These are phyloP conservation scores for Diplotaxis tenuifolia DNA, from an alignment of 345 rosid species.

Conservation along the genomic window DNA sequence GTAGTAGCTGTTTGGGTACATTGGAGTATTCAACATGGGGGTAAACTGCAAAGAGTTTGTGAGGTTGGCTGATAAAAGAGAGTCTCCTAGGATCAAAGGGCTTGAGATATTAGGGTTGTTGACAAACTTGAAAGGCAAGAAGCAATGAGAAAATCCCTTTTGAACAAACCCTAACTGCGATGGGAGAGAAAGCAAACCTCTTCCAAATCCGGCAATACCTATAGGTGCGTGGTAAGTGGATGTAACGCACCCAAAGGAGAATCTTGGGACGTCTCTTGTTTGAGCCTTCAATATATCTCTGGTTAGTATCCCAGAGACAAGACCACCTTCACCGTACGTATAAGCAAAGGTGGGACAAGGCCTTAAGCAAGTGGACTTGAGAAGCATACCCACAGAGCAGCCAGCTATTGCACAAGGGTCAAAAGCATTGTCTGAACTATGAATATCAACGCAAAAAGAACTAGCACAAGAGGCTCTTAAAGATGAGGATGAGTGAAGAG, in stretches of 20 bases:
- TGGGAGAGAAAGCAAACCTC: constrained; percentile 71
- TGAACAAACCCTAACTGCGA: constrained; percentile 71
- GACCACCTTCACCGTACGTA: constrained; percentile 74
- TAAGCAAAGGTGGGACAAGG: constrained; percentile 91
- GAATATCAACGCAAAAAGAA: constrained; percentile 56
- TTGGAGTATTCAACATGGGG: constrained; percentile 58
- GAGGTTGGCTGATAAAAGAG: constrained; percentile 43
- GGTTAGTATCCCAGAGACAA: constrained; percentile 54
- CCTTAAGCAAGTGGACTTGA: constrained; percentile 55
- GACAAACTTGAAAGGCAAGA: constrained; percentile 77
- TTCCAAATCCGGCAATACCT: constrained; percentile 89
- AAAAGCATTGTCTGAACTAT: constrained; percentile 72
- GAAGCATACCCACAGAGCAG: constrained; percentile 59
- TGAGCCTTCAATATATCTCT: constrained; percentile 59
- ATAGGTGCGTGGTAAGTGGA: constrained; percentile 72
- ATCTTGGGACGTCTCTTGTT: constrained; percentile 48
- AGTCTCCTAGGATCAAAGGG: constrained; percentile 65
- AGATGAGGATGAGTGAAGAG: constrained; percentile 61
- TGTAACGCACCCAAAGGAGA: constrained; percentile 66
- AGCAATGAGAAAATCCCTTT: constrained; percentile 81
- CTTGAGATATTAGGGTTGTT: constrained; percentile 72
- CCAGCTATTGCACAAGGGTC: constrained; percentile 68
- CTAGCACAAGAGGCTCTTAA: constrained; percentile 56
- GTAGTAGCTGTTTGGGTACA: constrained; percentile 73
- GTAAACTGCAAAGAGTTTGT: constrained; percentile 57